phyloP scores from a whole-genome alignment of 1,284 basidiomycete species.

The Ceratobasidium sp. region DNA sequence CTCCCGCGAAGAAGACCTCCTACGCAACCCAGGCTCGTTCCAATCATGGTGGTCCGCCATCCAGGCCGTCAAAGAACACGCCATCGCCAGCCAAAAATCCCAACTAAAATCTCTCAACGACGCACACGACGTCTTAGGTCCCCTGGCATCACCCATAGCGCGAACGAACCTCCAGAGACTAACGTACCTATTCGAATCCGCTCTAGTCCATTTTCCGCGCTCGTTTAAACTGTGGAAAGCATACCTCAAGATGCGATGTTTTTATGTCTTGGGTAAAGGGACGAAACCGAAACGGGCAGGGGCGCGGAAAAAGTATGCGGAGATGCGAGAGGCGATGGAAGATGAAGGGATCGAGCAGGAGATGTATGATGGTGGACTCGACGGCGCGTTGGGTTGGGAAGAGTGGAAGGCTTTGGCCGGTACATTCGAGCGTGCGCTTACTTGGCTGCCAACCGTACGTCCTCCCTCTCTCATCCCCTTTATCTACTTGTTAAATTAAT shows the following conservation, averaged over 20 bases:
- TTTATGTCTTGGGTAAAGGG: slow-evolving; percentile 86
- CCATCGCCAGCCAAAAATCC: slow-evolving; percentile 67
- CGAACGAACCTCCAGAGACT: slow-evolving; percentile 85
- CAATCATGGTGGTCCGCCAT: slow-evolving; percentile 94
- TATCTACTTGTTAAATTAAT: background rate
- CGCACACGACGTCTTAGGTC: slow-evolving; percentile 70
- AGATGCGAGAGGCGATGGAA: slow-evolving; percentile 89
- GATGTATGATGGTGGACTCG: slow-evolving; percentile 87
- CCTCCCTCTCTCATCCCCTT: background rate
- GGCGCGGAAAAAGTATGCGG: slow-evolving; percentile 88
- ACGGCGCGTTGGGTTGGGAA: slow-evolving; percentile 90
- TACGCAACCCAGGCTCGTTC: slow-evolving; percentile 92
- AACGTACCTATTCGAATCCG: slow-evolving; percentile 93
- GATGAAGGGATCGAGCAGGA: slow-evolving; percentile 84
- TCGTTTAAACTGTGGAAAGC: slow-evolving; percentile 97
- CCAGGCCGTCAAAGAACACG: slow-evolving; percentile 78
- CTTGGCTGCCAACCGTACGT: slow-evolving; percentile 92
- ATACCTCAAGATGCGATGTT: slow-evolving; percentile 87
- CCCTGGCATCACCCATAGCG: slow-evolving; percentile 79
- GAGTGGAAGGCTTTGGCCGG: slow-evolving; percentile 95
- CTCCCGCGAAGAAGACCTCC: slow-evolving; percentile 94
- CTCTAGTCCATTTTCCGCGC: slow-evolving; percentile 87
- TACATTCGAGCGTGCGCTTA: slow-evolving; percentile 91
- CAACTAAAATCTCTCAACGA: background rate
- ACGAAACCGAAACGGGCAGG: slow-evolving; percentile 81